Evolutionary conservation across 2,329 filamentous ascomycete species (phyloP).

Genomic region (Sclerotinia minor): DNA sequence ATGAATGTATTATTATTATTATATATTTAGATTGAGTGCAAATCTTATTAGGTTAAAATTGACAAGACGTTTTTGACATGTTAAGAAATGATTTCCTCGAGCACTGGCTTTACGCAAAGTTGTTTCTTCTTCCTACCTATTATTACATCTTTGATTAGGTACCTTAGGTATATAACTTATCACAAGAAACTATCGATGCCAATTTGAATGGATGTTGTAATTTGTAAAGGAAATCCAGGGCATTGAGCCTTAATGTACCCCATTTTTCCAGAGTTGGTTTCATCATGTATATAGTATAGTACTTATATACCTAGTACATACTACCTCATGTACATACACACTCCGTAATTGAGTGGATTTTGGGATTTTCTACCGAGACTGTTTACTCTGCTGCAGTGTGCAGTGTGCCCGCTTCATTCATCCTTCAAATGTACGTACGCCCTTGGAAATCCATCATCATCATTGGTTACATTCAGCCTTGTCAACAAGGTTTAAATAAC

Average conservation of each 20-base stretch:
- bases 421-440: neutral
- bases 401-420: too few relatives aligned
- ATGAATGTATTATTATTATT: too few relatives aligned
- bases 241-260: too few relatives aligned
- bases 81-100: neutral
- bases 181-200: too few relatives aligned
- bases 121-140: neutral
- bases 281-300: neutral
- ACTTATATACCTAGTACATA: too few relatives aligned
- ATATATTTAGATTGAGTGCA: neutral
- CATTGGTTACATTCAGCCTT: conserved; percentile 18
- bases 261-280: neutral
- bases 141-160: too few relatives aligned
- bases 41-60: too few relatives aligned
- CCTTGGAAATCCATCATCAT: neutral
- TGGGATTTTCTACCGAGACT: neutral
- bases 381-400: too few relatives aligned
- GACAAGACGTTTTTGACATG: neutral
- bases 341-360: neutral
- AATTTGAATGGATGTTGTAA: too few relatives aligned
- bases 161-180: too few relatives aligned
- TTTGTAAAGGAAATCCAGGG: too few relatives aligned
- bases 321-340: too few relatives aligned
- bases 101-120: neutral
- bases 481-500: neutral